These are phyloP conservation scores for Lachancea meyersii DNA, from an alignment of 805 yeast species.

Conservation along the genomic window DNA sequence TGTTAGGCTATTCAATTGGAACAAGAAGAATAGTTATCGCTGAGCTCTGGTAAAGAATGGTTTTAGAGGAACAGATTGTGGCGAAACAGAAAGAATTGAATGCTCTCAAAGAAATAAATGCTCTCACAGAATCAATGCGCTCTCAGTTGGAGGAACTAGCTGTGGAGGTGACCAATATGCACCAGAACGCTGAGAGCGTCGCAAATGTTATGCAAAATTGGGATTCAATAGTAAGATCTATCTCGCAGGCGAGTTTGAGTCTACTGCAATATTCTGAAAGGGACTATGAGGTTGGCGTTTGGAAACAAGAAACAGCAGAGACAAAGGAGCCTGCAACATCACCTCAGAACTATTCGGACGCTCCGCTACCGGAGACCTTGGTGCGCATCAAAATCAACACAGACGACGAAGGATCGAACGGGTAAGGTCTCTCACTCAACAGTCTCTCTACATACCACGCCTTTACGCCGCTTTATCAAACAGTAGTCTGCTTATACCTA, in stretches of 20 bases:
- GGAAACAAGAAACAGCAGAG: constrained; percentile 12
- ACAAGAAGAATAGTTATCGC: too few species aligned
- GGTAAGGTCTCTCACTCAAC: not conserved
- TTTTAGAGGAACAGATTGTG: constrained; percentile 15
- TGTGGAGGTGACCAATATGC: constrained; percentile 21
- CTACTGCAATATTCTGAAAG: constrained; percentile 28
- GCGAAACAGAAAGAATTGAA: constrained; percentile 24
- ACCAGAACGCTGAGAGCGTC: constrained; percentile 24
- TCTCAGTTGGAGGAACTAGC: constrained; percentile 25
- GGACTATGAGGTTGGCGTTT: constrained; percentile 29
- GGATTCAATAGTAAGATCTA: constrained; percentile 29
- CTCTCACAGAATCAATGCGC: constrained; percentile 25
- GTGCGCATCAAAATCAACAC: constrained; percentile 49
- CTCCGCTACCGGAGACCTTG: constrained; percentile 59
- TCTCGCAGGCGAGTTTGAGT: constrained; percentile 30
- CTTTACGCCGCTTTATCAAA: too few species aligned
- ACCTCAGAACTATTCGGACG: constrained; percentile 18
- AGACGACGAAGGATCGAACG: not conserved
- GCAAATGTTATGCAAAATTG: constrained; percentile 27
- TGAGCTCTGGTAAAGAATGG: constrained; percentile 3
- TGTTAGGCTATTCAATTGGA: too few species aligned
- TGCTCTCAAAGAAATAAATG: constrained; percentile 23
- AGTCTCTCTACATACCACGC: not conserved
- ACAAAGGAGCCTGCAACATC: not conserved
- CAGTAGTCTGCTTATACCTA: too few species aligned